Percentiles rank a stretch among this genome's conserved stretches.
These are phyloP conservation scores for Jimgerdemannia flammicorona DNA, from an alignment of 192 early-diverging fungal genomes.

Conservation along the genomic window DNA sequence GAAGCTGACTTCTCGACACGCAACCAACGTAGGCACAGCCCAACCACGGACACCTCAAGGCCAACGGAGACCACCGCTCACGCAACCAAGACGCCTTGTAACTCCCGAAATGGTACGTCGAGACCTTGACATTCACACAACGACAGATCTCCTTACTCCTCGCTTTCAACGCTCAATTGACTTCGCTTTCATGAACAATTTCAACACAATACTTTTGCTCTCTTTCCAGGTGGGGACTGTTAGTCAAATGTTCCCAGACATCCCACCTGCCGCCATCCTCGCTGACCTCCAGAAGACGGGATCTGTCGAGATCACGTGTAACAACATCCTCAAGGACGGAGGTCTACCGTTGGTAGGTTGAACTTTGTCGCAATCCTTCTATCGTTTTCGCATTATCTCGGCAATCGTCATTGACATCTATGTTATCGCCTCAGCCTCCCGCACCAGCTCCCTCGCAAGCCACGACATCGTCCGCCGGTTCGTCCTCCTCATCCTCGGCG, in stretches of 20 bases:
- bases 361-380: slow-evolving; percentile 1
- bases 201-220: not conserved
- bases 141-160: not conserved
- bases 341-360: slow-evolving; percentile 51
- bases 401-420: not conserved
- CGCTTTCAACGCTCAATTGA: not conserved
- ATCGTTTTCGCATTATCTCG: not conserved
- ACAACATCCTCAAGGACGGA: slow-evolving; percentile 72
- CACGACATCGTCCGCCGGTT: slow-evolving; percentile 8
- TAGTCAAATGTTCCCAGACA: slow-evolving; percentile 72
- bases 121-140: too few species aligned
- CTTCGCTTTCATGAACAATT: not conserved
- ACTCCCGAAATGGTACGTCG: slow-evolving; percentile 31
- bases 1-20: not conserved
- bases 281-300: slow-evolving; percentile 77
- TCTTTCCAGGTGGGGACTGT: slow-evolving; percentile 54
- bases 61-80: slow-evolving; percentile 1
- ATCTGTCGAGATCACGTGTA: slow-evolving; percentile 77
- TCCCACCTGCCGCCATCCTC: slow-evolving; percentile 69
- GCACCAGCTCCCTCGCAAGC: slow-evolving; percentile 10
- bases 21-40: slow-evolving; percentile 1
- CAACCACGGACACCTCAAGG: slow-evolving; percentile 10
- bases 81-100: slow-evolving; percentile 20
- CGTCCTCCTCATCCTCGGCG: slow-evolving; percentile 30
- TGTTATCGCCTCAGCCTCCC: not conserved